Conservation (phyloP, 176 grass and related monocot genomes). For the Rhynchospora tenuis region DNA sequence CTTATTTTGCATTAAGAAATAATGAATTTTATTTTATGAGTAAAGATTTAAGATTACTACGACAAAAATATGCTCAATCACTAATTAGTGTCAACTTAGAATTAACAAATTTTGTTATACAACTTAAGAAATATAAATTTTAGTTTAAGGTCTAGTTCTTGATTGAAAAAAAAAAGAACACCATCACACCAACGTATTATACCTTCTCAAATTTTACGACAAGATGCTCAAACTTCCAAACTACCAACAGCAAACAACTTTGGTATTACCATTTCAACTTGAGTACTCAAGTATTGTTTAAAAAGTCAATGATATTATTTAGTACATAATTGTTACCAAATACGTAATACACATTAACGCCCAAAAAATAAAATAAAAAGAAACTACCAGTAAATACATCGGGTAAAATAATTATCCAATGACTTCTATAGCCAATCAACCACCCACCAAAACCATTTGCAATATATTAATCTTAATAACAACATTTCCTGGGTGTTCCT, state of each 20-base stretch:
- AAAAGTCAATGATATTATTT: background rate
- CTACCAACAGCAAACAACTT: background rate
- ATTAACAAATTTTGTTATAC: background rate
- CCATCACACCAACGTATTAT: background rate
- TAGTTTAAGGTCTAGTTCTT: background rate
- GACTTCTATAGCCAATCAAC: background rate
- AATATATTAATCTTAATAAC: background rate
- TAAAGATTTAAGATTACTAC: background rate
- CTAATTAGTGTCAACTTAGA: background rate
- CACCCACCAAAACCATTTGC: background rate
- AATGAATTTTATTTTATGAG: background rate
- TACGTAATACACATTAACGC: background rate
- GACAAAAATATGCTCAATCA: background rate
- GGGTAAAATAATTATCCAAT: background rate
- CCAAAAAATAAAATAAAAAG: background rate
- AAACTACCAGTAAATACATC: background rate
- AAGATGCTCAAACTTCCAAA: background rate
- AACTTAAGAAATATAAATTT: background rate
- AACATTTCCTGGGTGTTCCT: background rate
- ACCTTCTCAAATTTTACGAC: background rate
- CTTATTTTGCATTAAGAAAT: background rate
- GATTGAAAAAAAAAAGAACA: background rate
- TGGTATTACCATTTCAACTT: background rate
- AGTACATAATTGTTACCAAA: background rate
- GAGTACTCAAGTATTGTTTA: background rate